Evolutionary conservation across 1,139 yeast species (phyloP), one percentile per base, ranked within the genome.

Genomic region (Suhomyces panamericanus): DNA sequence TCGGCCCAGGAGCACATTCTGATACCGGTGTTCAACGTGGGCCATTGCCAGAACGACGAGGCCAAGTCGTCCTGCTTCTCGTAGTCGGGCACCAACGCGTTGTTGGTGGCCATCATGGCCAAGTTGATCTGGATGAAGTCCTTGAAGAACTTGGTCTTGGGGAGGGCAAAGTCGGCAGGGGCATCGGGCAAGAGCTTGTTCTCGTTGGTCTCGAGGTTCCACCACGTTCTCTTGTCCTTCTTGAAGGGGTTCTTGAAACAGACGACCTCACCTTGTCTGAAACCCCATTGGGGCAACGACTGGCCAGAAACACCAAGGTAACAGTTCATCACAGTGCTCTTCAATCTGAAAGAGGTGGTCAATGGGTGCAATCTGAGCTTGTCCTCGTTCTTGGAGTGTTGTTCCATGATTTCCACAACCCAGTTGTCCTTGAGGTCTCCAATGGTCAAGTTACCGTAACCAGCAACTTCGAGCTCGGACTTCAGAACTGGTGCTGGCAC

Each of bases 61-160:
- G 98, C 95, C 57, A 95, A 78, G 56, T 85, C 91, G 63, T 95
- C 99, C 57, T 80, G 83, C 69, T 93, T 91, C 56, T 95, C 99
- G 14, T 77, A 67, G 60, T 93, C 99, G 30, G 99, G 98, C 46
- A 93, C 83, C 61, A 93, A 79, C 3, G 96, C 98, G 60, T 95
- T 95, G 73, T 95, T 95, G 37, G 98, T 88, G 22, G 97, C 96
- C 97, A 91, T 90, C 97, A 93, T 95, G 17, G 98, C 99, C 62
- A 90, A 81, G 66, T 93, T 93, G 58, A 95, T 75, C 69, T 90
- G 96, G 54, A 95, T 73, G 56, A 95, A 95, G 70, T 93, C 98
- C 56, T 88, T 83, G 59, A 89, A 62, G 69, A 95, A 95, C 59
- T 78, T 80, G 27, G 96, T 85, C 63, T 77, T 85, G 57, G 98